Percentiles rank a stretch among this genome's conserved stretches.
phyloP scores from a whole-genome alignment of 2,329 filamentous ascomycete genomes.

The Fusarium transvaalense region DNA sequence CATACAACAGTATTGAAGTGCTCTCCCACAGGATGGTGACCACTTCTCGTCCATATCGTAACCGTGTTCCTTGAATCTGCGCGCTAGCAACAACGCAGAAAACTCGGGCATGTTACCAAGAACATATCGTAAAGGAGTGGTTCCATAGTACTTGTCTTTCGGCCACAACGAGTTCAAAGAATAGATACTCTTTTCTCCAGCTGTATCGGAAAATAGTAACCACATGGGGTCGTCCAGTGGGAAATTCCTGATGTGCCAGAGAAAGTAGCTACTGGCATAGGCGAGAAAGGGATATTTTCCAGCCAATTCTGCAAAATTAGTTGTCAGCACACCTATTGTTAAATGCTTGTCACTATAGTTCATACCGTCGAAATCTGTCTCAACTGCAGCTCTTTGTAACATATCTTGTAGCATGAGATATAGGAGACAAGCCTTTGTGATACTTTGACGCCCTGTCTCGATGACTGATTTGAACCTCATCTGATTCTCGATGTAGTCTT shows the following conservation, averaged over 20 bases:
- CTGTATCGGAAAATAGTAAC: background rate
- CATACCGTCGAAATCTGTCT: background rate
- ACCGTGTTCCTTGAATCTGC: fast-evolving
- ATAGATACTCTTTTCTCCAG: background rate
- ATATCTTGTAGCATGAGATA: background rate
- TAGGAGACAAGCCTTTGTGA: background rate
- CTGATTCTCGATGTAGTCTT: background rate
- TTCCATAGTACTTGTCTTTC: background rate
- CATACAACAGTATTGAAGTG: background rate
- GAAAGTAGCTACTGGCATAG: no score
- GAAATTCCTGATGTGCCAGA: background rate
- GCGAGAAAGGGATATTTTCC: background rate
- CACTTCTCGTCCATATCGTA: background rate
- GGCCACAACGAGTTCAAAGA: background rate
- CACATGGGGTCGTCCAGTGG: background rate
- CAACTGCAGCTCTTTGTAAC: background rate
- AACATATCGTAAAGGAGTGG: background rate
- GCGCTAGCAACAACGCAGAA: background rate
- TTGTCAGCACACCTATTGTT: background rate
- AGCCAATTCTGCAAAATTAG: background rate
- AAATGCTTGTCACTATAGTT: fast-evolving
- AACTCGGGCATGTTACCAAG: background rate
- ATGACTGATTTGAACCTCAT: background rate
- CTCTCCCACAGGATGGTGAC: background rate
- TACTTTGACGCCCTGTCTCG: background rate